phyloP scores from a whole-genome alignment of 2,329 filamentous ascomycete genomes.

The Colletotrichum somersetense region DNA sequence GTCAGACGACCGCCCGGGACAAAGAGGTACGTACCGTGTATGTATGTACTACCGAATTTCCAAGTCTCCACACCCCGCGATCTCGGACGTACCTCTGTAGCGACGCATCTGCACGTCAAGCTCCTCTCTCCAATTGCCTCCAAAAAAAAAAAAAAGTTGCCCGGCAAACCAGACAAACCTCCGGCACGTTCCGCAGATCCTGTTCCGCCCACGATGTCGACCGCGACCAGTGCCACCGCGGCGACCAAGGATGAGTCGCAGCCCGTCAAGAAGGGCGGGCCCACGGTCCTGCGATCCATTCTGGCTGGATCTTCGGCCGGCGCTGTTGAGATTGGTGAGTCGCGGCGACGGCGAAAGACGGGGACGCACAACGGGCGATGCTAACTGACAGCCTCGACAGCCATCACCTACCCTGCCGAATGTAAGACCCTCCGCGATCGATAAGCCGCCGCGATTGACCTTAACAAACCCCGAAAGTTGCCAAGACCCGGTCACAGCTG shows the following conservation, averaged over 20 bases:
- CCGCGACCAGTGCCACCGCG: conserved; percentile 43
- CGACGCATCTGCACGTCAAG: conserved; percentile 29
- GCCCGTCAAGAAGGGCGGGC: conserved; percentile 61
- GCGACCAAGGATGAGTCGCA: conserved; percentile 44
- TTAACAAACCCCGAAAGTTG: conserved; percentile 56
- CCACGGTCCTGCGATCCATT: conserved; percentile 88
- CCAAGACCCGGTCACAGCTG: conserved; percentile 74
- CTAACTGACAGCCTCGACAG: conserved; percentile 52
- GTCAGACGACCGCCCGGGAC: conserved; percentile 8
- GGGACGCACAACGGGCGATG: not conserved
- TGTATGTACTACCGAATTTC: not conserved
- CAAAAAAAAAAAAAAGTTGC: conserved; percentile 18
- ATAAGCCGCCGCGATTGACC: conserved; percentile 94
- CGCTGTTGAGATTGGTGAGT: conserved; percentile 89
- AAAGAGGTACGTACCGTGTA: not conserved
- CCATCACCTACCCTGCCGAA: conserved; percentile 95
- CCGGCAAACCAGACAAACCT: conserved; percentile 4
- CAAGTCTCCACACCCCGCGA: conserved; percentile 39
- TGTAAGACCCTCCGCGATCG: conserved; percentile 64
- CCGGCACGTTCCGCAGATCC: conserved; percentile 25
- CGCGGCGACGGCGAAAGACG: not conserved
- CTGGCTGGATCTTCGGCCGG: conserved; percentile 94
- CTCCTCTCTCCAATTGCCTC: not conserved
- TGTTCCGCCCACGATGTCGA: conserved; percentile 29
- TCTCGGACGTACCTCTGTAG: conserved; percentile 25